phyloP scores from a whole-genome alignment of 148 eudicot genomes.

The Camellia sinensis region DNA sequence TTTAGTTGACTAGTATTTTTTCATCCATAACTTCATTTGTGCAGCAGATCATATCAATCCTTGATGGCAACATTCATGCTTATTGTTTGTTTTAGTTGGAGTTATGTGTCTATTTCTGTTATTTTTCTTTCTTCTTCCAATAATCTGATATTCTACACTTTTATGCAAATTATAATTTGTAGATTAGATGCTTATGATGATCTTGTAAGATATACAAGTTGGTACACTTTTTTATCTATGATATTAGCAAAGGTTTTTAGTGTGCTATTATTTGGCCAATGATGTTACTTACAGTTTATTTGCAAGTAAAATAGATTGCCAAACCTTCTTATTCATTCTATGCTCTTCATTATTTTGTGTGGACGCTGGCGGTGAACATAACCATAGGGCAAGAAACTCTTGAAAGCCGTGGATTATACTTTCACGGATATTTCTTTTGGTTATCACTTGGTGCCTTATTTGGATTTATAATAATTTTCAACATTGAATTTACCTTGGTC shows the following conservation, averaged over 20 bases:
- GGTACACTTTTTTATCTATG: too few species aligned
- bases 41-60: neutral
- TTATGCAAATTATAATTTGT: too few species aligned
- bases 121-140: neutral
- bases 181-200: neutral
- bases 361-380: conserved; percentile 46
- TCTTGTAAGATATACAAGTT: neutral
- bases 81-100: neutral
- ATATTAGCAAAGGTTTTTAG: too few species aligned
- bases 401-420: conserved; percentile 52
- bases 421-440: conserved; percentile 51
- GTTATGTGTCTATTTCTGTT: neutral
- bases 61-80: too few species aligned
- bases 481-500: conserved; percentile 55
- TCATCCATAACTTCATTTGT: neutral
- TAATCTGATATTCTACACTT: neutral
- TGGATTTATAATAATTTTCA: conserved; percentile 48
- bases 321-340: neutral
- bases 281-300: neutral
- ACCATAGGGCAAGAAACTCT: conserved; percentile 64
- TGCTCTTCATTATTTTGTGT: conserved; percentile 8
- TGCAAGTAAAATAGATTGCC: neutral
- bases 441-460: conserved; percentile 57
- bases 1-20: neutral
- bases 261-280: neutral